Evolutionary conservation across 176 grass and related monocot genomes (phyloP), one percentile per base, ranked within the genome.

Genomic region (Oryza meridionalis): DNA sequence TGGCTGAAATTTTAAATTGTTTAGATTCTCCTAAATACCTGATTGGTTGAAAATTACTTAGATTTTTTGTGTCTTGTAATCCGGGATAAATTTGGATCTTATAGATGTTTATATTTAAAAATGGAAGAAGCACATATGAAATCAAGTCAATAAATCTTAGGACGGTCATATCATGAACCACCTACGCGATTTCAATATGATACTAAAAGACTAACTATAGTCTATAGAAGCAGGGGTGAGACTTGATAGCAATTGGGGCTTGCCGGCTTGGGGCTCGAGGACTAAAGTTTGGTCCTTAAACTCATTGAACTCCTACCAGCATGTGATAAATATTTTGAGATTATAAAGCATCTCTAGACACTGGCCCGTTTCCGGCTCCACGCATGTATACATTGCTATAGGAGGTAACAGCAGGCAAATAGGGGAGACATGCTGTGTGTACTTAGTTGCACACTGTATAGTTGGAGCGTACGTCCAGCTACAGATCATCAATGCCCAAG

Each of bases 401-500:
- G 0, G 51, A 19, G 11, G 16, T 55, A 55, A 55, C 51, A 55
- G 17, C 51, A 55, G 51, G 17, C 51, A 55, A 21, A 55, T 0
- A 6, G 17, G 51, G 51, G 4, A 19, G 50, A 13, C 46, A 49
- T 14, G 46, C 46, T 49, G 46, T 49, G 12, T 15, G 46, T 49
- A 49, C 46, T 49, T 53, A 53, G 50, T 53, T 53, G 14, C 50
- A n/a, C 29, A 15, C 6, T 16, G 58, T n/a, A 16, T n/a, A 16
- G 16, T 26, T 47, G 70, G 11, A 40, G 72, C 19, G 51, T 55
- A 55, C 51, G 43, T 40, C 73, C 47, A 78, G 74, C 66, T 62
- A 69, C 44, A 17, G 70, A 61, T 17, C 51, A 67, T 78, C 16
- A 72, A 84, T 84, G 75, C 11, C 0, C 16, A 73, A 73, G 68